phyloP scores from a whole-genome alignment of 768 basidiomycete species.

The Tylopilus intermedius region DNA sequence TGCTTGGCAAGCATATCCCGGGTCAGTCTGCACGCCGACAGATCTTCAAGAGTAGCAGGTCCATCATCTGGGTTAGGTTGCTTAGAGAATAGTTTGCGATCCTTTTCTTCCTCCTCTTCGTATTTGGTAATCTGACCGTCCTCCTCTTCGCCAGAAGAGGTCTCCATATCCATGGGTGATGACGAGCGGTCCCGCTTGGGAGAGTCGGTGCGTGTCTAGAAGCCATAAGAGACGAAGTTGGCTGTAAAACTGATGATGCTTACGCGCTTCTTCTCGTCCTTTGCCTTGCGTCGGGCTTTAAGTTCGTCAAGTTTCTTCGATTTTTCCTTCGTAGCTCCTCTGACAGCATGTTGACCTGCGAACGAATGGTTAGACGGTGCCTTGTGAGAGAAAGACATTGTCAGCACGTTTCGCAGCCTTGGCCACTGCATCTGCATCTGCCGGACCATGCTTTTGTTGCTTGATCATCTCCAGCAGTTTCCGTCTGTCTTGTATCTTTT shows the following conservation, averaged over 20 bases:
- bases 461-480: constrained; percentile 71
- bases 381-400: neutral
- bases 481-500: constrained; percentile 64
- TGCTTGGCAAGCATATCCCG: constrained; percentile 68
- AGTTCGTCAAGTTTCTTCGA: constrained; percentile 75
- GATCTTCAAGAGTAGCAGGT: constrained; percentile 50
- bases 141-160: constrained; percentile 70
- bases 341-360: constrained; percentile 66
- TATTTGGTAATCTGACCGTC: constrained; percentile 73
- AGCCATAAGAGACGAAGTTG: constrained; percentile 9
- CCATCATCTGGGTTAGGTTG: constrained; percentile 37
- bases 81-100: constrained; percentile 46
- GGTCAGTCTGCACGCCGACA: constrained; percentile 60
- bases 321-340: constrained; percentile 79
- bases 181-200: constrained; percentile 70
- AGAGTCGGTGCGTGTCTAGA: constrained; percentile 46
- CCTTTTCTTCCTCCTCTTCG: constrained; percentile 70
- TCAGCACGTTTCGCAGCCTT: constrained; percentile 74
- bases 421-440: constrained; percentile 54
- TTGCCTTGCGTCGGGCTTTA: constrained; percentile 81
- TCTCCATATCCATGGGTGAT: constrained; percentile 83
- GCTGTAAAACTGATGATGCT: constrained; percentile 18
- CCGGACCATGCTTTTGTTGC: constrained; percentile 49
- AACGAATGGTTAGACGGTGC: constrained; percentile 6
- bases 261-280: constrained; percentile 84